Conservation (phyloP, 2,329 filamentous ascomycete species). For the Penicillium italicum region DNA sequence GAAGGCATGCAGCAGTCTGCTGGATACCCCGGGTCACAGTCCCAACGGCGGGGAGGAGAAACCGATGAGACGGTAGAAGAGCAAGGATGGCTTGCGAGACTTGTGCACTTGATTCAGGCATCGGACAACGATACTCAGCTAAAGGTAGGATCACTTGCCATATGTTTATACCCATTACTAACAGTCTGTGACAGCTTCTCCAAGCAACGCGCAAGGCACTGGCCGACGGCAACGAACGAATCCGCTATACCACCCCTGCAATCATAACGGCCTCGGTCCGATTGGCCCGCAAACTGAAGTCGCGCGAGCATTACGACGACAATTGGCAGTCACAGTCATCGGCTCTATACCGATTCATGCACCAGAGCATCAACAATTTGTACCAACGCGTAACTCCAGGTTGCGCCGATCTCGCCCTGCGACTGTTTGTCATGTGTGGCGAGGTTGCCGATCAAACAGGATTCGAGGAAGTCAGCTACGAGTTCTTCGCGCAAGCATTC, state of each 20-base stretch:
- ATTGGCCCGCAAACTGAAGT: slow-evolving; percentile 82
- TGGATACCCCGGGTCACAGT: slow-evolving; percentile 74
- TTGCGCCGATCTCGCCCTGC: slow-evolving; percentile 80
- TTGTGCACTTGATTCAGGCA: slow-evolving; percentile 81
- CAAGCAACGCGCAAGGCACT: slow-evolving; percentile 85
- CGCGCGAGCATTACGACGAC: slow-evolving; percentile 79
- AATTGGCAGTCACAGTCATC: slow-evolving; percentile 72
- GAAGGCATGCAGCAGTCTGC: slow-evolving; percentile 82
- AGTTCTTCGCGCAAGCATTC: slow-evolving; percentile 97
- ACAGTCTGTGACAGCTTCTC: slow-evolving; percentile 55
- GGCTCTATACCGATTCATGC: slow-evolving; percentile 91
- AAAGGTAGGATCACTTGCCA: slow-evolving; percentile 49
- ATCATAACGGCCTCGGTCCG: slow-evolving; percentile 87
- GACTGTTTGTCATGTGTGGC: slow-evolving; percentile 85
- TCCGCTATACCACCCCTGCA: slow-evolving; percentile 91
- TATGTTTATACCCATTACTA: slow-evolving; percentile 4
- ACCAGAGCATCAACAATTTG: slow-evolving; percentile 78
- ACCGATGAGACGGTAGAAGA: slow-evolving; percentile 98
- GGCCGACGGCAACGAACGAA: slow-evolving; percentile 86
- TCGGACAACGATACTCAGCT: slow-evolving; percentile 91
- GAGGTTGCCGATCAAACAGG: slow-evolving; percentile 88
- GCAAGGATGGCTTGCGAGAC: slow-evolving; percentile 91
- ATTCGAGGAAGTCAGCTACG: slow-evolving; percentile 94
- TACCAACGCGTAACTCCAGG: slow-evolving; percentile 81
- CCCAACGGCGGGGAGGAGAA: slow-evolving; percentile 71